These are phyloP conservation scores for Fusarium duplospermum DNA, from an alignment of 2,329 filamentous ascomycete genomes.

Conservation along the genomic window DNA sequence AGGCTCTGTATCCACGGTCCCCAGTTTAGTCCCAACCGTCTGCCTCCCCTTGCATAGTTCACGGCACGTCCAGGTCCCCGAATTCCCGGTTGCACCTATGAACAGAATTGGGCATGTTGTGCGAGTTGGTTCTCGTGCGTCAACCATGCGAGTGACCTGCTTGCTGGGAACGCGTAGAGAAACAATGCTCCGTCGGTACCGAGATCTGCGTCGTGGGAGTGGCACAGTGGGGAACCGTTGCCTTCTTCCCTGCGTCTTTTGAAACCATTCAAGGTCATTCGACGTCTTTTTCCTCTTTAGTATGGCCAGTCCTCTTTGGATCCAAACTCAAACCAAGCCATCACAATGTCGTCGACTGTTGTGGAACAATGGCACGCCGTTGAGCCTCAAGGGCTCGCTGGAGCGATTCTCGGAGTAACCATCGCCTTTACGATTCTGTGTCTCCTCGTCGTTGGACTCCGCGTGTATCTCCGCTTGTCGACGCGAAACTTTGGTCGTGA, in stretches of 20 bases:
- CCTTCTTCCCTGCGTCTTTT: not conserved
- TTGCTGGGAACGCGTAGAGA: not conserved
- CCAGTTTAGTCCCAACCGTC: not conserved
- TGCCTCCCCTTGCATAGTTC: not conserved
- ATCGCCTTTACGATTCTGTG: slow-evolving; percentile 4
- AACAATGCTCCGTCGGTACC: not conserved
- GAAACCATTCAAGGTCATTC: not conserved
- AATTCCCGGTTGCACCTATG: not conserved
- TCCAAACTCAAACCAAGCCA: not conserved
- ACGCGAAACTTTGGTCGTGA: slow-evolving; percentile 1
- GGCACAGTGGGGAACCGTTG: not conserved
- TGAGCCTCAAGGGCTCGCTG: slow-evolving; percentile 7
- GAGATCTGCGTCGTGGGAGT: not conserved
- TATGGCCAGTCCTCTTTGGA: not conserved
- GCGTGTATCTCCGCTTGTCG: not conserved
- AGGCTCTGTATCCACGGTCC: not conserved
- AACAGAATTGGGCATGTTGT: not conserved
- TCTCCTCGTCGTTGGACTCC: not conserved
- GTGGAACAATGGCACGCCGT: slow-evolving; percentile 5
- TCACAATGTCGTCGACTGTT: slow-evolving; percentile 1
- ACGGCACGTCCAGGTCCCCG: not conserved
- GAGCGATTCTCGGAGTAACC: not conserved
- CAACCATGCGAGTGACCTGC: not conserved
- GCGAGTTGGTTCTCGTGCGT: not conserved
- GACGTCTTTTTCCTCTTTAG: not conserved